Evolutionary conservation across 202 grass and related monocot genomes (phyloP), one percentile per base, ranked within the genome.

Genomic region (Sporobolus alterniflorus): DNA sequence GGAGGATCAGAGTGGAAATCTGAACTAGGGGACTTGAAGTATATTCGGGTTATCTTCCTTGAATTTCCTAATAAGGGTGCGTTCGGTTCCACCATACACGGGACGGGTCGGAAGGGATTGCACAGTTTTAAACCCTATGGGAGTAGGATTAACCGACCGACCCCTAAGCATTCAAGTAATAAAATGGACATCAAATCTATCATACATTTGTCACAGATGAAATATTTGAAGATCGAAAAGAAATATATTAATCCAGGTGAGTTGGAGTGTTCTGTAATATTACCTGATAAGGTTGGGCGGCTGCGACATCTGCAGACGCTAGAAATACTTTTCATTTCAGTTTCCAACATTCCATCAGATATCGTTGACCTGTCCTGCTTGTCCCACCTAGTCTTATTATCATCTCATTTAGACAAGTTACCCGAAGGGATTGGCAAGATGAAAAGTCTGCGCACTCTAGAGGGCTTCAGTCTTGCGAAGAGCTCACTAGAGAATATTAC

Each of bases 121-220:
- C n/a, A n/a, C n/a, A n/a, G n/a, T n/a, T n/a, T n/a, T n/a, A n/a
- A n/a, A n/a, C n/a, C n/a, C n/a, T n/a, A n/a, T n/a, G n/a, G n/a
- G n/a, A n/a, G n/a, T n/a, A n/a, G n/a, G n/a, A n/a, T n/a, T n/a
- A n/a, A n/a, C n/a, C n/a, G n/a, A n/a, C n/a, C n/a, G n/a, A n/a
- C n/a, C n/a, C n/a, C n/a, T n/a, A n/a, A n/a, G n/a, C n/a, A n/a
- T 20, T 2, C 0, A 0, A 0, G 15, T 14, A 33, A 18, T 22
- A 67, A 1, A 17, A 26, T 68, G 0, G 67, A 84, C n/a, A 49
- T 89, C 22, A 81, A 26, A 2, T 2, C 0, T 28, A 85, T 89
- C 32, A 50, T 4, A 11, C 47, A n/a, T 32, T 24, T 85, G 6
- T 34, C 78, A 52, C 87, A 76, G 21, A 10, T 89, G 6, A 89